Evolutionary conservation across 2,329 filamentous ascomycete genomes (phyloP).

Genomic region (Teratosphaeriaceae sp.): DNA sequence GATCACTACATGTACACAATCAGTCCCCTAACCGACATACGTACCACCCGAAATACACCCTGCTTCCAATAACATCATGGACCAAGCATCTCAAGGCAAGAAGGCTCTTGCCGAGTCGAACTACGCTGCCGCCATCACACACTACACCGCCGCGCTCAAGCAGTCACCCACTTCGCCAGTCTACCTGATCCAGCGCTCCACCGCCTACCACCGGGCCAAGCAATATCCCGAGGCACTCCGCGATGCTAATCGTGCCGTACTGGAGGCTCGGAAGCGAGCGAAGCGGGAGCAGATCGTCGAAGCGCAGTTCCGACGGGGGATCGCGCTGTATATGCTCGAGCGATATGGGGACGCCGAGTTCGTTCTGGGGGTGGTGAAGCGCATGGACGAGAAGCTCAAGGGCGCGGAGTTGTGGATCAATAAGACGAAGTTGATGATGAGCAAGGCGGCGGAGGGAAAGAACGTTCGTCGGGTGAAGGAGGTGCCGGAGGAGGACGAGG

Average conservation of each 20-base stretch:
- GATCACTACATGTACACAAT: too few species aligned
- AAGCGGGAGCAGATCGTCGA: slow-evolving; percentile 69
- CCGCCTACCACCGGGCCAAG: slow-evolving; percentile 61
- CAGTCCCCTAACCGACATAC: too few species aligned
- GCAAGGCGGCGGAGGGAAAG: slow-evolving; percentile 42
- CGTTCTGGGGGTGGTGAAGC: slow-evolving; percentile 55
- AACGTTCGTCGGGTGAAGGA: slow-evolving; percentile 42
- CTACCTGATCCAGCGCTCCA: slow-evolving; percentile 79
- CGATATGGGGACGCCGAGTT: slow-evolving; percentile 69
- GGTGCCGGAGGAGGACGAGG: slow-evolving; percentile 39
- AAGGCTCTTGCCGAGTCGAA: slow-evolving; percentile 56
- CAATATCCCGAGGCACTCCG: slow-evolving; percentile 39
- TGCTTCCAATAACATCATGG: slow-evolving; percentile 11
- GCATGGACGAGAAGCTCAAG: slow-evolving; percentile 33
- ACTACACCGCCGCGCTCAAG: slow-evolving; percentile 60
- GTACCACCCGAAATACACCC: neutral
- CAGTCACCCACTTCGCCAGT: slow-evolving; percentile 59
- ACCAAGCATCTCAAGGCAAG: slow-evolving; percentile 47
- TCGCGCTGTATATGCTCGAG: slow-evolving; percentile 63
- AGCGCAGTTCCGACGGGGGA: slow-evolving; percentile 73
- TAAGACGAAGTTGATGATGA: slow-evolving; percentile 49
- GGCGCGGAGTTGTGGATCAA: slow-evolving; percentile 15
- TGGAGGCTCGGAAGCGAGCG: slow-evolving; percentile 64
- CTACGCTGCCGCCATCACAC: slow-evolving; percentile 60
- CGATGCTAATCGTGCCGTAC: slow-evolving; percentile 46